A percentile compares a stretch with the other conserved stretches of the same genome.
Conservation (phyloP, 2,329 filamentous ascomycete species). For the Phaeoacremonium minimum region DNA sequence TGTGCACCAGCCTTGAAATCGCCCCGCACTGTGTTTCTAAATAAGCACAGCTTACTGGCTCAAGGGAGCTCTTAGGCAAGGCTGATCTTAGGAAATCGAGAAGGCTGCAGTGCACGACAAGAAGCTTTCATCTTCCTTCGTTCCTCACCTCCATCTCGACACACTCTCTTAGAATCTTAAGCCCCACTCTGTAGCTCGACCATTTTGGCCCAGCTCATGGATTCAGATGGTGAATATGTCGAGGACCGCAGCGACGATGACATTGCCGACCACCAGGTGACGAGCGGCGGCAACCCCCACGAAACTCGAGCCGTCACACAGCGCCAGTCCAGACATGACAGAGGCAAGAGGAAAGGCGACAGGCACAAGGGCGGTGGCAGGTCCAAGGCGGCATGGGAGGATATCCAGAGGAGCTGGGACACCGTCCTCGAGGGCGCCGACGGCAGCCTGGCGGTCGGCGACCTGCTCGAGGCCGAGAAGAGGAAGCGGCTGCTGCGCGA, state of each 20-base stretch:
- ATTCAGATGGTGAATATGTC: constrained; percentile 61
- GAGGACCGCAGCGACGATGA: constrained; percentile 64
- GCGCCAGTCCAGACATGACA: constrained; percentile 14
- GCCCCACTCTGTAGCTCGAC: too few relatives aligned
- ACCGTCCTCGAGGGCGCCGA: constrained; percentile 74
- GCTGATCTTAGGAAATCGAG: too few relatives aligned
- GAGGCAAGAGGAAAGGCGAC: constrained; percentile 16
- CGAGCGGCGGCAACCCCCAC: constrained; percentile 24
- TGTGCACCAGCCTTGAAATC: too few relatives aligned
- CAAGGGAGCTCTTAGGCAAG: too few relatives aligned
- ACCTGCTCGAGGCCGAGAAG: constrained; percentile 76
- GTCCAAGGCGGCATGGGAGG: constrained; percentile 58
- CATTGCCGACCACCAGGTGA: constrained; percentile 44
- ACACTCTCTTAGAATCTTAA: too few relatives aligned
- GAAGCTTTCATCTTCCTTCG: too few relatives aligned
- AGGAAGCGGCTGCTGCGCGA: constrained; percentile 78
- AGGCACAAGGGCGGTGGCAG: constrained; percentile 23
- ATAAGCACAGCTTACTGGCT: too few relatives aligned
- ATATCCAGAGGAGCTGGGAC: constrained; percentile 67
- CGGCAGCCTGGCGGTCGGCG: constrained; percentile 72
- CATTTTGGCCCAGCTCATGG: background rate
- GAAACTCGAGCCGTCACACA: constrained; percentile 16
- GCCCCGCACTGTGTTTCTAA: too few relatives aligned
- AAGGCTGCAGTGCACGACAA: too few relatives aligned
- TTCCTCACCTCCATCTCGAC: too few relatives aligned